Evolutionary conservation across 192 early-diverging fungal species (phyloP).

Genomic region (Powellomyces hirtus): DNA sequence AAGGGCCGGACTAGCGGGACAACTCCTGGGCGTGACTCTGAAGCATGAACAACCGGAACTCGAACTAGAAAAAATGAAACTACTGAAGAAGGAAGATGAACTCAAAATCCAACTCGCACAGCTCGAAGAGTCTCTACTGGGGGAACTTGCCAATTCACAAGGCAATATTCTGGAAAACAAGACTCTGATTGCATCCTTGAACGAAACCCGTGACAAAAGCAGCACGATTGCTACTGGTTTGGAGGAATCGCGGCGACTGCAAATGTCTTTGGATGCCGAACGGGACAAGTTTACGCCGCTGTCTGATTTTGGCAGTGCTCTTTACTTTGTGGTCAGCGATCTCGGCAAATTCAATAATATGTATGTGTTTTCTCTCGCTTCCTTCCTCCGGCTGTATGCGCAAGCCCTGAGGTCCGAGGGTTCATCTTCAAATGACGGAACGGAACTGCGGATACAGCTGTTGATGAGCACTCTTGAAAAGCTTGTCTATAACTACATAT

Average conservation of each 20-base stretch:
- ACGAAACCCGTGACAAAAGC: slow-evolving; percentile 59
- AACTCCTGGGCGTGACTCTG: slow-evolving; percentile 55
- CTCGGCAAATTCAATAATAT: slow-evolving; percentile 52
- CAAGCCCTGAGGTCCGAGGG: slow-evolving; percentile 33
- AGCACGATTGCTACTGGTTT: slow-evolving; percentile 44
- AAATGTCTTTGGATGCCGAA: slow-evolving; percentile 50
- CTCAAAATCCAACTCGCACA: slow-evolving; percentile 49
- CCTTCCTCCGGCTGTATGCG: slow-evolving; percentile 51
- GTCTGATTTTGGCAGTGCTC: slow-evolving; percentile 43
- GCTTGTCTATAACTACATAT: slow-evolving; percentile 39
- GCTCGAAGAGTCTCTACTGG: slow-evolving; percentile 55
- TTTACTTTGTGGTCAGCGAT: slow-evolving; percentile 55
- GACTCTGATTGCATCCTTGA: slow-evolving; percentile 47
- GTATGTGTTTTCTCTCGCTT: slow-evolving; percentile 54
- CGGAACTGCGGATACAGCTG: slow-evolving; percentile 47
- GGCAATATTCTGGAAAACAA: slow-evolving; percentile 65
- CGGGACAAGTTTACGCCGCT: slow-evolving; percentile 52
- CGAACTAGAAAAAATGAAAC: slow-evolving; percentile 48
- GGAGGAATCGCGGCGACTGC: slow-evolving; percentile 48
- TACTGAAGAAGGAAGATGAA: slow-evolving; percentile 54
- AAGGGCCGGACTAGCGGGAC: slow-evolving; percentile 48
- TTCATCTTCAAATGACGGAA: slow-evolving; percentile 37
- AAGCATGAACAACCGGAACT: slow-evolving; percentile 57
- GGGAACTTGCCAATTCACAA: slow-evolving; percentile 52
- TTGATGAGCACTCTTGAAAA: slow-evolving; percentile 47